Base-by-base conservation (phyloP, 163 green algal species). In the Prototheca cutis region DNA sequence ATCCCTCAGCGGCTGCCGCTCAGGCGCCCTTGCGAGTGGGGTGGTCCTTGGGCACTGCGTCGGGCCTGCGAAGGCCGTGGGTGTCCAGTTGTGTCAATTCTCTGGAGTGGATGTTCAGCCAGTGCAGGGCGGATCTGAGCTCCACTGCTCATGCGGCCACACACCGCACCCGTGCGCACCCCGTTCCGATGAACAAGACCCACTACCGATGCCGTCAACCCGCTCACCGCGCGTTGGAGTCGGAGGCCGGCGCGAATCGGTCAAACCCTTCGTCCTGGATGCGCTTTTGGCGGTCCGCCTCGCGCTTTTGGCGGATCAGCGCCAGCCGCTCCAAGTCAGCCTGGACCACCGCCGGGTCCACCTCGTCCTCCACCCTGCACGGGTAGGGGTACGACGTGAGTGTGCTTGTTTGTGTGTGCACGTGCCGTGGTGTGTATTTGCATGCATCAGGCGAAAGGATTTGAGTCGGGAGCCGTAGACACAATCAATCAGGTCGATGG, bases 311-410 rank as follows among this genome's bases (percentile, higher is more conserved):
- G 34, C 71, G 67, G 56, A 89, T 87, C 10, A 92, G 55, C 65
- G 81, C 62, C 53, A 94, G 66, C 0, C 86, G 72, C 68, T 89
- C 86, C 66, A 94, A 75, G 59, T 94, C 86, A 39, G 76, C 79
- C 30, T 53, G 53, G 17, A 87, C 76, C 55, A 87, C 73, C 63
- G 81, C 80, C 19, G 78, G 74, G 25, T 83, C 71, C 0, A 72
- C 55, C 40, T 81, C 72, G 24, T 83, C 76, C 59, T 79, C 78
- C n/a, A 58, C 79, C 10, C 69, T 65, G n/a, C n/a, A n/a, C n/a
- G n/a, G n/a, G n/a, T n/a, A n/a, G n/a, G n/a, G n/a, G n/a, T n/a
- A n/a, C n/a, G n/a, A n/a, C n/a, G n/a, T n/a, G n/a, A n/a, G n/a
- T n/a, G n/a, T n/a, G n/a, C n/a, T n/a, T n/a, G n/a, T n/a, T n/a